These are phyloP conservation scores for Chaetothyriales sp. DNA, from an alignment of 2,329 filamentous ascomycete genomes.

Conservation along the genomic window DNA sequence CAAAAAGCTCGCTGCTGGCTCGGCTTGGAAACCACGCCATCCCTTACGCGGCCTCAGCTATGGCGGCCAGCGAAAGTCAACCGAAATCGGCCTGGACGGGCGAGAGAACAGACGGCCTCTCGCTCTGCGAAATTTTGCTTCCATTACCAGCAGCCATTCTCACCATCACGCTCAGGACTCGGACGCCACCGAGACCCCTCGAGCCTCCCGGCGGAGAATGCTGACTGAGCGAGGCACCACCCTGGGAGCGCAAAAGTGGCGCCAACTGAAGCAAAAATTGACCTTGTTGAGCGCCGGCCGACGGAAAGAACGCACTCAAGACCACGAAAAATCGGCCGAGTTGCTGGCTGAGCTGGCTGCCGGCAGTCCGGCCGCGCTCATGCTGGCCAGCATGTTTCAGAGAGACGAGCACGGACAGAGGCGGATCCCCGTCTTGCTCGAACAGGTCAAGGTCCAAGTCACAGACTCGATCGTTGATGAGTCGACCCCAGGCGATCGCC, in stretches of 20 bases:
- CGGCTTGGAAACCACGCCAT: slow-evolving; percentile 46
- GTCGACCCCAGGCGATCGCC: slow-evolving; percentile 42
- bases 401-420: slow-evolving; percentile 91
- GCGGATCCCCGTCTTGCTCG: slow-evolving; percentile 83
- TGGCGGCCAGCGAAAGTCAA: slow-evolving; percentile 40
- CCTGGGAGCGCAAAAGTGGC: slow-evolving; percentile 70
- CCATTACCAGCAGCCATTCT: slow-evolving; percentile 40
- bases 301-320: slow-evolving; percentile 71
- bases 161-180: slow-evolving; percentile 1
- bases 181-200: slow-evolving; percentile 12
- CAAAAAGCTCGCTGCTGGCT: slow-evolving; percentile 40
- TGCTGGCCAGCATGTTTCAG: slow-evolving; percentile 95
- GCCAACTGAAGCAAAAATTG: slow-evolving; percentile 78
- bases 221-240: slow-evolving; percentile 52
- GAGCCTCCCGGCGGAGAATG: slow-evolving; percentile 29
- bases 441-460: slow-evolving; percentile 82
- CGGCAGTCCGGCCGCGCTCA: slow-evolving; percentile 81
- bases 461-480: slow-evolving; percentile 60
- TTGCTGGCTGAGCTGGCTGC: slow-evolving; percentile 89
- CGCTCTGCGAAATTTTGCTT: slow-evolving; percentile 51
- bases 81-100: slow-evolving; percentile 36
- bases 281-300: slow-evolving; percentile 63
- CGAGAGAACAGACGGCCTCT: slow-evolving; percentile 48
- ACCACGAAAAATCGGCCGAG: slow-evolving; percentile 90
- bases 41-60: slow-evolving; percentile 42